phyloP scores from a whole-genome alignment of 768 basidiomycete genomes.

The Tylopilus plumbeoviolaceoides region DNA sequence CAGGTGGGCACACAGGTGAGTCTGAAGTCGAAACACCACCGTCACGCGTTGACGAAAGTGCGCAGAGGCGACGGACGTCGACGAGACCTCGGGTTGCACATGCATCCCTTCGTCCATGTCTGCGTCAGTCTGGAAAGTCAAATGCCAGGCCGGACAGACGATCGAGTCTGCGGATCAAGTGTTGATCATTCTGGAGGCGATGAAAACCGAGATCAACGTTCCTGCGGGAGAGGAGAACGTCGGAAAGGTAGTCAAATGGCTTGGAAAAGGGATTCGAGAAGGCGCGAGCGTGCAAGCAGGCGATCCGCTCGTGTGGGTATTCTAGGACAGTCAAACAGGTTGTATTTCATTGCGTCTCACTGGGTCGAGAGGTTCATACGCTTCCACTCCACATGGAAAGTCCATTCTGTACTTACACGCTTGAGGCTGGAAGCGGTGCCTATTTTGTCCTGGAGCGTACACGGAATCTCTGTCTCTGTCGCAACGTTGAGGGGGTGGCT shows the following conservation, averaged over 20 bases:
- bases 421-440: too few relatives aligned
- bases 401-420: too few relatives aligned
- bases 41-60: not conserved
- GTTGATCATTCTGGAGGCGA: conserved; percentile 54
- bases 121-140: conserved; percentile 51
- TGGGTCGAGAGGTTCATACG: too few relatives aligned
- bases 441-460: not conserved
- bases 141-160: conserved; percentile 38
- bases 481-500: too few relatives aligned
- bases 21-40: not conserved
- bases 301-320: conserved; percentile 38
- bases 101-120: conserved; percentile 36
- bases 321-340: not conserved
- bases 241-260: conserved; percentile 38
- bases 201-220: conserved; percentile 61
- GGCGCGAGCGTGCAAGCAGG: conserved; percentile 46
- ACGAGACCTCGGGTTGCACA: conserved; percentile 1
- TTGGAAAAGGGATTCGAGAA: conserved; percentile 40
- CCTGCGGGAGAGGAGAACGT: conserved; percentile 42
- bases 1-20: conserved; percentile 3
- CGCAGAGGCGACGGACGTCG: not conserved
- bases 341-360: not conserved
- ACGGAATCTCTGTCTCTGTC: not conserved
- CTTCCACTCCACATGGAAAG: too few relatives aligned
- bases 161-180: conserved; percentile 41